These are phyloP conservation scores for Chalaropsis ovoidea DNA, from an alignment of 2,329 filamentous ascomycete genomes.

Conservation along the genomic window DNA sequence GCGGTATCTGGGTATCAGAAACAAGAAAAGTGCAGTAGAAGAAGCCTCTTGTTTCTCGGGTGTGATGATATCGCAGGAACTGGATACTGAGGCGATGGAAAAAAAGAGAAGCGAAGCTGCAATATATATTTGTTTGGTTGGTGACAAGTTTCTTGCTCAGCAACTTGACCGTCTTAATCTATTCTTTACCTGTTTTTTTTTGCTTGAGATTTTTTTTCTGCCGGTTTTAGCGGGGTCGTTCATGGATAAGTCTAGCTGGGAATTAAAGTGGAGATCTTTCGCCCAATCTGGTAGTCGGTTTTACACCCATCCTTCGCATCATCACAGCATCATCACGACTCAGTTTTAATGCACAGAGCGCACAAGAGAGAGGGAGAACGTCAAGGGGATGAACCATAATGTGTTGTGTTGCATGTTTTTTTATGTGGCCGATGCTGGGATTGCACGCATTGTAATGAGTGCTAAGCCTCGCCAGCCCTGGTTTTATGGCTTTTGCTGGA, in stretches of 20 bases:
- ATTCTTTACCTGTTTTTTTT: not conserved
- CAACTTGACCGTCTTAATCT: not conserved
- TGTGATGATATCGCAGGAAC: not conserved
- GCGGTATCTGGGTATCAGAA: not conserved
- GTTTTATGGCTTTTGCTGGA: not conserved
- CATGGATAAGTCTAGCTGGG: not conserved
- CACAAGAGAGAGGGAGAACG: not conserved
- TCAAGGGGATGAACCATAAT: not conserved
- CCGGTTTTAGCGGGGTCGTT: slow-evolving; percentile 17
- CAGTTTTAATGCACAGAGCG: not conserved
- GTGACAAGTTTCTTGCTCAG: not conserved
- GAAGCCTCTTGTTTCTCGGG: not conserved
- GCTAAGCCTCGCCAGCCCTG: not conserved
- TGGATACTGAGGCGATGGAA: not conserved
- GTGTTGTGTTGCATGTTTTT: not conserved
- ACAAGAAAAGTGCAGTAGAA: not conserved
- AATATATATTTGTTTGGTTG: slow-evolving; percentile 3
- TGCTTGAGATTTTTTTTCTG: slow-evolving; percentile 17
- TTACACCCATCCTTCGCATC: not conserved
- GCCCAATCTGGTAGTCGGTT: slow-evolving; percentile 10
- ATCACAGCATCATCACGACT: slow-evolving; percentile 7
- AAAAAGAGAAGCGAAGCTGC: not conserved
- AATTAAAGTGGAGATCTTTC: not conserved
- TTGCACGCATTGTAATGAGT: not conserved
- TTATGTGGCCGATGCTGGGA: not conserved